A percentile compares a stretch with the other conserved stretches of the same genome.
Evolutionary conservation across 768 basidiomycete species (phyloP).

Genomic region (Lyophyllum atratum): DNA sequence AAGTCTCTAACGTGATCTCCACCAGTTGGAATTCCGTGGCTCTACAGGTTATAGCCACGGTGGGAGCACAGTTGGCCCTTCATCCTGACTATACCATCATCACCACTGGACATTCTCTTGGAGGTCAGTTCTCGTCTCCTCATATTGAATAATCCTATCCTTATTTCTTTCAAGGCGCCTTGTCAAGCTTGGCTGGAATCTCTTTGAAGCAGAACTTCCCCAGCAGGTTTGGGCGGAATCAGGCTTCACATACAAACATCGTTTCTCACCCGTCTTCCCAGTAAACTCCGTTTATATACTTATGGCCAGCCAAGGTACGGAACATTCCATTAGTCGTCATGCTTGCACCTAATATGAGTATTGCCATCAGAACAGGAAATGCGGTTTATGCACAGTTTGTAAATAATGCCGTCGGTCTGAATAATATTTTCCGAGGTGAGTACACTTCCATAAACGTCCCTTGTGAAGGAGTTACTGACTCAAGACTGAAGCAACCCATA

Average conservation of each 20-base stretch:
- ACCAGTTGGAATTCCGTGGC: slow-evolving; percentile 35
- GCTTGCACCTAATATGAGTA: no score
- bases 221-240: slow-evolving; percentile 7
- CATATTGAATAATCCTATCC: neutral
- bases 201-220: slow-evolving; percentile 32
- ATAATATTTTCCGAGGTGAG: no score
- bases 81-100: slow-evolving; percentile 35
- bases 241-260: no score
- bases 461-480: no score
- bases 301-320: no score
- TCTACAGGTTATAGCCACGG: slow-evolving; percentile 24
- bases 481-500: no score
- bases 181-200: slow-evolving; percentile 39
- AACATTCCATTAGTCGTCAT: no score
- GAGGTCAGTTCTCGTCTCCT: neutral
- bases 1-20: neutral
- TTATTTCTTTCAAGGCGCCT: slow-evolving; percentile 11
- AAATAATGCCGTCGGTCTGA: no score
- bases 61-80: slow-evolving; percentile 29
- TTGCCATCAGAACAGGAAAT: no score
- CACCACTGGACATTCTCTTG: slow-evolving; percentile 24
- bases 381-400: no score
- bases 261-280: no score
- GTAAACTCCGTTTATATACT: slow-evolving; percentile 19
- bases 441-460: no score